Evolutionary conservation across 371 early-diverging fungal species (phyloP).

Genomic region (Fennellomyces sp.): DNA sequence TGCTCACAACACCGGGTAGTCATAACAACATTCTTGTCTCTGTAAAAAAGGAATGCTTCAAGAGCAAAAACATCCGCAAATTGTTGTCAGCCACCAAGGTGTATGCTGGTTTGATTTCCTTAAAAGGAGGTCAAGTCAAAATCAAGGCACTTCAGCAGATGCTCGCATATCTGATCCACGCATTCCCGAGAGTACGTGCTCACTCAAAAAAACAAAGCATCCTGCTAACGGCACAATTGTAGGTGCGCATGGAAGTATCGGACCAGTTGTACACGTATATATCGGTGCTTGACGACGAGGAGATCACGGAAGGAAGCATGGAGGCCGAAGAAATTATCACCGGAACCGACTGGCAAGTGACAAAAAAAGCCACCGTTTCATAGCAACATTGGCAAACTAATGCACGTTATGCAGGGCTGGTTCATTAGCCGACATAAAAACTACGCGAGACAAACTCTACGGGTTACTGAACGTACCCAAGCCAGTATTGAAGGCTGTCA

Average conservation of each 20-base stretch:
- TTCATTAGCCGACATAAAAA: conserved; percentile 26
- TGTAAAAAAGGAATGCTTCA: conserved; percentile 40
- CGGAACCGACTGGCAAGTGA: conserved; percentile 46
- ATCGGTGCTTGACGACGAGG: conserved; percentile 37
- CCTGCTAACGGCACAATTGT: background rate
- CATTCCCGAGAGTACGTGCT: conserved; percentile 51
- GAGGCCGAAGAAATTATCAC: conserved; percentile 50
- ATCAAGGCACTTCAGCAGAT: conserved; percentile 49
- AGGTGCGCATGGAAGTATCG: conserved; percentile 53
- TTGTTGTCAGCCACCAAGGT: conserved; percentile 48
- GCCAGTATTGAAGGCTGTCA: conserved; percentile 23
- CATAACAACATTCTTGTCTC: conserved; percentile 30
- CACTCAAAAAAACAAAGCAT: background rate
- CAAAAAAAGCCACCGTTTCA: background rate
- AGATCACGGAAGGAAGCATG: conserved; percentile 26
- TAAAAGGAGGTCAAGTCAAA: conserved; percentile 28
- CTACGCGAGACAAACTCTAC: conserved; percentile 36
- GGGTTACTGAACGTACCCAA: conserved; percentile 38
- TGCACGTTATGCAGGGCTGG: conserved; percentile 25
- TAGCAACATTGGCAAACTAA: background rate
- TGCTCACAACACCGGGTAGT: conserved; percentile 11
- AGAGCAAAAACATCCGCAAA: conserved; percentile 46
- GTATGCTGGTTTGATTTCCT: conserved; percentile 45
- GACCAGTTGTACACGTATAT: conserved; percentile 55
- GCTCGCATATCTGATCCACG: conserved; percentile 49